Conservation (phyloP, 768 basidiomycete genomes). For the Inosperma sp. region DNA sequence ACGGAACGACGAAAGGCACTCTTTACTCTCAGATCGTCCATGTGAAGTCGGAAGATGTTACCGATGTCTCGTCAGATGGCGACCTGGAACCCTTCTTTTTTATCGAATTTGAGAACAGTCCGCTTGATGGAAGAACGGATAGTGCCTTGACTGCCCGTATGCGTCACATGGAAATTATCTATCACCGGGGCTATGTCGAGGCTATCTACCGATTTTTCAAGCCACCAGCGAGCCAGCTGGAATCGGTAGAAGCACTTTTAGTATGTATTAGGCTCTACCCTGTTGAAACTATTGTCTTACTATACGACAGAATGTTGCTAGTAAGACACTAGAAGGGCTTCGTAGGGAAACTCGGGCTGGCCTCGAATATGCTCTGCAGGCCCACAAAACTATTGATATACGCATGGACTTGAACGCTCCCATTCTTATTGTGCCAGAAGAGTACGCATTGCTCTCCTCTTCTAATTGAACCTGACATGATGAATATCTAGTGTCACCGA, state of each 20-base stretch:
- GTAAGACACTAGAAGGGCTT: conserved; percentile 87
- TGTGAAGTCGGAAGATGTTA: conserved; percentile 38
- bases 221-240: conserved; percentile 90
- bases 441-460: conserved; percentile 42
- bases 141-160: conserved; percentile 84
- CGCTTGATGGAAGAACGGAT: conserved; percentile 87
- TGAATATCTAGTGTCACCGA: conserved; percentile 58
- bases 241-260: conserved; percentile 90
- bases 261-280: conserved; percentile 39
- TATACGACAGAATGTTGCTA: conserved; percentile 77
- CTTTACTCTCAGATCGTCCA: conserved; percentile 89
- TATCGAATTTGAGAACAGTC: conserved; percentile 87
- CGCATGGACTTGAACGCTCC: conserved; percentile 96
- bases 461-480: conserved; percentile 4
- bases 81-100: conserved; percentile 63
- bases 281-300: conserved; percentile 6
- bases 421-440: conserved; percentile 94
- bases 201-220: conserved; percentile 88
- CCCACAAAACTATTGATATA: conserved; percentile 94
- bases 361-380: conserved; percentile 87
- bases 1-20: conserved; percentile 79
- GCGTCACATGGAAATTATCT: conserved; percentile 96
- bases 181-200: conserved; percentile 91
- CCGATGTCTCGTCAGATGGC: conserved; percentile 13
- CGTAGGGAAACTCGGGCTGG: conserved; percentile 93